These are phyloP conservation scores for Cercospora citrullina DNA, from an alignment of 2,329 filamentous ascomycete genomes.

Conservation along the genomic window DNA sequence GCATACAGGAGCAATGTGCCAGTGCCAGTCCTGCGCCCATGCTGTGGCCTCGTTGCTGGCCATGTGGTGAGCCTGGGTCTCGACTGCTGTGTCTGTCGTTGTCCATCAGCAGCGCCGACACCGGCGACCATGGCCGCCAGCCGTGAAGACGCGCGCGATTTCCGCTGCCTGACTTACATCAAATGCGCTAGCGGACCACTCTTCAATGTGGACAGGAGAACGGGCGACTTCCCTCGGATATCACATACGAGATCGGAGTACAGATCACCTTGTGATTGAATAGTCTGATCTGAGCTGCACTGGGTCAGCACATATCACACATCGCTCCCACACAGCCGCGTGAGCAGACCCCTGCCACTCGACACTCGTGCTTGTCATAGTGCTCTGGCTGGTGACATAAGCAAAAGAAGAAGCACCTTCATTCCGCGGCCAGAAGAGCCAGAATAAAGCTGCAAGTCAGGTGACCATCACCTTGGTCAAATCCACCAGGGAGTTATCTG, in stretches of 20 bases:
- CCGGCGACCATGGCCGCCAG: background rate
- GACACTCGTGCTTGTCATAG: background rate
- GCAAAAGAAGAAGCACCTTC: background rate
- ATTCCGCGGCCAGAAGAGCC: background rate
- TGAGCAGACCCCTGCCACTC: background rate
- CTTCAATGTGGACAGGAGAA: background rate
- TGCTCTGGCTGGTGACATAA: background rate
- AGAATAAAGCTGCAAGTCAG: background rate
- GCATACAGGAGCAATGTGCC: background rate
- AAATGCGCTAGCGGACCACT: background rate
- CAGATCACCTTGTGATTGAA: background rate
- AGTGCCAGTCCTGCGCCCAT: background rate
- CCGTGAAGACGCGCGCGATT: background rate
- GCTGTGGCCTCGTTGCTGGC: background rate
- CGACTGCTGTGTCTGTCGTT: background rate
- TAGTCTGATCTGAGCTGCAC: background rate
- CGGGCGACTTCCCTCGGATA: background rate
- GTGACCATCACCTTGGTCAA: background rate
- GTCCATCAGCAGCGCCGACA: background rate
- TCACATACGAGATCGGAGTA: background rate
- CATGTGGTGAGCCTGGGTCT: background rate
- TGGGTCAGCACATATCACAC: background rate
- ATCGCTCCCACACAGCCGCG: background rate
- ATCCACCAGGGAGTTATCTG: background rate
- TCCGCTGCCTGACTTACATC: background rate